phyloP scores from a whole-genome alignment of 441 rosid genomes.

The Euphorbia celastroides region DNA sequence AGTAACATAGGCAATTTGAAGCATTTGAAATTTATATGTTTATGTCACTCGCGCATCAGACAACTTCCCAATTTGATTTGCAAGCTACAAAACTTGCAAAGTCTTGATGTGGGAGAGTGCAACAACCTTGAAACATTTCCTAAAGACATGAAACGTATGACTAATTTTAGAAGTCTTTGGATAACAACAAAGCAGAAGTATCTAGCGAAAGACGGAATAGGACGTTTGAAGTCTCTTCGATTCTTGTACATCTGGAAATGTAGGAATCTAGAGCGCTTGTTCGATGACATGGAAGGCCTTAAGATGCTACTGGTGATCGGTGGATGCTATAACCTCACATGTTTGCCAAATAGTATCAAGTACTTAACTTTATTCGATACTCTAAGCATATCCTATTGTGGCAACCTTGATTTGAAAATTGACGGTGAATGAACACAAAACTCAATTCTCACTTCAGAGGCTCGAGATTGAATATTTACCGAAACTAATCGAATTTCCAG shows the following conservation, averaged over 20 bases:
- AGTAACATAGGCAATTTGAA: not conserved
- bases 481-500: conserved; percentile 1
- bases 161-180: not conserved
- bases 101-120: not conserved
- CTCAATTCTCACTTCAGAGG: not conserved
- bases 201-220: conserved; percentile 2
- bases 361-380: not conserved
- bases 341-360: not conserved
- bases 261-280: not conserved
- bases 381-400: not conserved
- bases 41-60: not conserved
- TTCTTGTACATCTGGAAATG: not conserved
- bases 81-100: not conserved
- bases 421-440: not conserved
- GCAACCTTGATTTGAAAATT: not conserved
- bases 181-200: not conserved
- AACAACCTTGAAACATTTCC: not conserved
- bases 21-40: conserved; percentile 1
- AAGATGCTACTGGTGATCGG: not conserved
- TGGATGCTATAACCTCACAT: not conserved
- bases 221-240: not conserved
- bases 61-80: not conserved
- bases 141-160: not conserved
- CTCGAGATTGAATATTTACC: not conserved
- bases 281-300: conserved; percentile 6